Evolutionary conservation across 2,329 filamentous ascomycete genomes (phyloP).

Genomic region (Leptographium lundbergii): DNA sequence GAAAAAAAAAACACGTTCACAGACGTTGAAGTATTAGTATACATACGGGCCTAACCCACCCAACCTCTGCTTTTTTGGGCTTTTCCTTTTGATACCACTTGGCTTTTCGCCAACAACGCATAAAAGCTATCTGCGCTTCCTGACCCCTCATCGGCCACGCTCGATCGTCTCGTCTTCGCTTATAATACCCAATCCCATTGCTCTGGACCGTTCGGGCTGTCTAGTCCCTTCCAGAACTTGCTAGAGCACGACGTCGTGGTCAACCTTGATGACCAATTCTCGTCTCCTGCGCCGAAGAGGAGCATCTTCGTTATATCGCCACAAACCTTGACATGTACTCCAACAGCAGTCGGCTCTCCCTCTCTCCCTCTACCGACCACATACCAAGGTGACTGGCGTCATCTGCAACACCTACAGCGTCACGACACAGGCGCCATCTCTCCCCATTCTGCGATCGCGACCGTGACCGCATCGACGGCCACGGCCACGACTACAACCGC

Average conservation of each 20-base stretch:
- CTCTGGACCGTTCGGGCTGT: constrained; percentile 23
- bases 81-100: constrained; percentile 4
- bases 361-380: constrained; percentile 45
- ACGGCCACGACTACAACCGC: constrained; percentile 11
- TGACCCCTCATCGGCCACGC: constrained; percentile 1
- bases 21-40: not conserved
- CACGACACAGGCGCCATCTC: constrained; percentile 31
- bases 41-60: constrained; percentile 8
- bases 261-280: constrained; percentile 26
- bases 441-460: constrained; percentile 7
- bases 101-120: constrained; percentile 7
- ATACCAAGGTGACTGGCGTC: constrained; percentile 48
- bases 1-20: not conserved
- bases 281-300: constrained; percentile 6
- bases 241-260: constrained; percentile 22
- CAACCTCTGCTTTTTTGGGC: not conserved
- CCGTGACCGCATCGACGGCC: constrained; percentile 13
- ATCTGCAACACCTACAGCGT: constrained; percentile 30
- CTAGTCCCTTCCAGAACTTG: constrained; percentile 25
- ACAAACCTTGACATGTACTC: constrained; percentile 41
- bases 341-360: constrained; percentile 39
- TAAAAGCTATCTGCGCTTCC: not conserved
- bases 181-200: not conserved
- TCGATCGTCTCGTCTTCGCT: constrained; percentile 1
- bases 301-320: constrained; percentile 18